A percentile compares a stretch with the other conserved stretches of the same genome.
phyloP scores from a whole-genome alignment of 495 filamentous ascomycete species.

The Sabuloglossum arenarium region DNA sequence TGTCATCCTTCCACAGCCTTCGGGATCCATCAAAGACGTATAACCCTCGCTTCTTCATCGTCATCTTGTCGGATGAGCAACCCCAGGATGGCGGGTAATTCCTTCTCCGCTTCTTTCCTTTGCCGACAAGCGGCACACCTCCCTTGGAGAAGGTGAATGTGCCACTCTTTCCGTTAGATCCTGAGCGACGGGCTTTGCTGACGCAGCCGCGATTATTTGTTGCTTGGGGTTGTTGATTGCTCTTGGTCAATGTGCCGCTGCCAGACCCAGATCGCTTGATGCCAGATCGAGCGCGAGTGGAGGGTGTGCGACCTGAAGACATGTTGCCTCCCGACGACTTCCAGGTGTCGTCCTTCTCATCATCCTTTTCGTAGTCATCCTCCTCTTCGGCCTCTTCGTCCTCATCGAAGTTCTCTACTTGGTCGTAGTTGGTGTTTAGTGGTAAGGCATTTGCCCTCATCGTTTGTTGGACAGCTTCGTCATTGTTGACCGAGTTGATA shows the following conservation, averaged over 20 bases:
- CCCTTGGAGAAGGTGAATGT: slow-evolving; percentile 14
- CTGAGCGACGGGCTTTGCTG: not conserved
- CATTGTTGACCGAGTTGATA: slow-evolving; percentile 61
- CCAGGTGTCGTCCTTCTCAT: slow-evolving; percentile 37
- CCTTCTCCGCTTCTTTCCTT: slow-evolving; percentile 67
- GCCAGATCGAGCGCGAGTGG: slow-evolving; percentile 5
- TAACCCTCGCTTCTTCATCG: slow-evolving; percentile 89
- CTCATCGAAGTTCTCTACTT: slow-evolving; percentile 24
- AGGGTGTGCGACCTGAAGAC: slow-evolving; percentile 17
- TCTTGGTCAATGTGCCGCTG: slow-evolving; percentile 8
- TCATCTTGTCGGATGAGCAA: slow-evolving; percentile 74
- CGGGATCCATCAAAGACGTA: slow-evolving; percentile 81
- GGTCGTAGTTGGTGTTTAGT: slow-evolving; percentile 14
- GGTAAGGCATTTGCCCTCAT: slow-evolving; percentile 43
- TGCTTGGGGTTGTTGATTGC: not conserved
- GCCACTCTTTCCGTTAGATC: not conserved
- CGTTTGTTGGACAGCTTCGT: slow-evolving; percentile 63
- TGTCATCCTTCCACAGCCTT: slow-evolving; percentile 91
- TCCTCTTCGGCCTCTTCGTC: slow-evolving; percentile 35
- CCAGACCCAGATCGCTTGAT: slow-evolving; percentile 21
- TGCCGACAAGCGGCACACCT: slow-evolving; percentile 36
- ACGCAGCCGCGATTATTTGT: not conserved
- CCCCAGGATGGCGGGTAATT: slow-evolving; percentile 89
- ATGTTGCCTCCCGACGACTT: slow-evolving; percentile 3
- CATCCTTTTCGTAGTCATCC: slow-evolving; percentile 37